A percentile compares a stretch with the other conserved stretches of the same genome.
phyloP scores from a whole-genome alignment of 2,329 filamentous ascomycete genomes.

The Nectriaceae sp. region DNA sequence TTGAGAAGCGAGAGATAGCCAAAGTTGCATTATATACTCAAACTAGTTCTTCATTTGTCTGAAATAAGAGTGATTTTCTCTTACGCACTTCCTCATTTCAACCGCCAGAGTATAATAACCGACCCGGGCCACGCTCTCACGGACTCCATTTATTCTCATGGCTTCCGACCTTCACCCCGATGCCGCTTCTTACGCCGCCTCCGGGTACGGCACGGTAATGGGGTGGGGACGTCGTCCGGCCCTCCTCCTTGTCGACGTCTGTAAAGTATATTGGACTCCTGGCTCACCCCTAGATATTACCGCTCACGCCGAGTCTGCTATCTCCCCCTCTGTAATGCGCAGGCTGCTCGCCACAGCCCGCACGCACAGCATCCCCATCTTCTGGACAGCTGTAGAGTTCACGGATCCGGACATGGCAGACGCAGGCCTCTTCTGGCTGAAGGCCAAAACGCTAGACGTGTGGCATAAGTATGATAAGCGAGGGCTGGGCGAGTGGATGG shows the following conservation, averaged over 20 bases:
- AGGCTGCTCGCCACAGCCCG: slow-evolving; percentile 43
- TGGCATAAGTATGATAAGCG: slow-evolving; percentile 41
- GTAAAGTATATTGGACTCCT: slow-evolving; percentile 46
- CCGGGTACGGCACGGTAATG: slow-evolving; percentile 43
- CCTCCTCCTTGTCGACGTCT: slow-evolving; percentile 48
- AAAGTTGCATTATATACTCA: too few relatives aligned
- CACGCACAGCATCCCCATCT: slow-evolving; percentile 36
- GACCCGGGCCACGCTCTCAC: background rate
- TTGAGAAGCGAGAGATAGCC: too few relatives aligned
- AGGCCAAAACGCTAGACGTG: slow-evolving; percentile 43
- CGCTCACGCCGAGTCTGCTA: slow-evolving; percentile 6
- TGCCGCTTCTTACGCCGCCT: slow-evolving; percentile 27
- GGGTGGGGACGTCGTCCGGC: slow-evolving; percentile 46
- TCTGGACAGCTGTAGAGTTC: slow-evolving; percentile 48
- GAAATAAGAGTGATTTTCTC: too few relatives aligned
- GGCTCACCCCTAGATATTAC: slow-evolving; percentile 38
- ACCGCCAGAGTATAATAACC: too few relatives aligned
- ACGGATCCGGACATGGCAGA: slow-evolving; percentile 45
- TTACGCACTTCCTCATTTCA: too few relatives aligned
- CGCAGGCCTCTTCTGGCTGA: slow-evolving; percentile 45
- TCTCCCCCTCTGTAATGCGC: slow-evolving; percentile 40
- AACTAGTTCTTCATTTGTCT: too few relatives aligned
- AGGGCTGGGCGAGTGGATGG: slow-evolving; percentile 40
- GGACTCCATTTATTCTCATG: too few relatives aligned
- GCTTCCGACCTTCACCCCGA: slow-evolving; percentile 3